phyloP scores from a whole-genome alignment of 495 filamentous ascomycete species.

The Penicillium robsamsonii region DNA sequence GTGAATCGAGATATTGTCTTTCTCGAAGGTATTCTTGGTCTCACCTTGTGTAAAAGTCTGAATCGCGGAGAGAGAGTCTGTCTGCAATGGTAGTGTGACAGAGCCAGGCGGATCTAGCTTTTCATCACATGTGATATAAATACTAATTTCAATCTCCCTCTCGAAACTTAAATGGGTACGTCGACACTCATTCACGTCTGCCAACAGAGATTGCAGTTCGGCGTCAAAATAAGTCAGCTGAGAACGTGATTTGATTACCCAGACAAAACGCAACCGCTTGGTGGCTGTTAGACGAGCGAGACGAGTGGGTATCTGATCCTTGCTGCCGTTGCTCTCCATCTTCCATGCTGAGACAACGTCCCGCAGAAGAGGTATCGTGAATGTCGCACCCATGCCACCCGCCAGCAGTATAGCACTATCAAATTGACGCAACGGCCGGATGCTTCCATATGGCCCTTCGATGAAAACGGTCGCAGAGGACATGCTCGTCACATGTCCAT shows the following conservation, averaged over 20 bases:
- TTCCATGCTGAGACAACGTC: conserved; percentile 47
- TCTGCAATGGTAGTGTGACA: not conserved
- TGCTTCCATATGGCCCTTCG: conserved; percentile 54
- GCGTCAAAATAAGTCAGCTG: conserved; percentile 69
- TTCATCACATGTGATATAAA: conserved; percentile 63
- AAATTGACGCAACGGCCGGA: conserved; percentile 51
- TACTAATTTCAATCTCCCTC: conserved; percentile 50
- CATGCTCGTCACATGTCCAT: not conserved
- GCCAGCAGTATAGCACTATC: conserved; percentile 63
- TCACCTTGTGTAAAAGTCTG: not conserved
- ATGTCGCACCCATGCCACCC: conserved; percentile 56
- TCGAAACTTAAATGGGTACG: conserved; percentile 29
- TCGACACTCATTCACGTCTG: conserved; percentile 44
- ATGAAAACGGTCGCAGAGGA: conserved; percentile 30
- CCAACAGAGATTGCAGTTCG: conserved; percentile 56
- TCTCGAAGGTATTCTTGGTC: conserved; percentile 8
- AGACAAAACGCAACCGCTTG: conserved; percentile 65
- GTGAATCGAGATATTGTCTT: conserved; percentile 24
- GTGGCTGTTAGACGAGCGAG: conserved; percentile 45
- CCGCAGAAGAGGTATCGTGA: conserved; percentile 52
- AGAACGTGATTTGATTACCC: conserved; percentile 66
- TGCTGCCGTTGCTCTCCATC: conserved; percentile 12
- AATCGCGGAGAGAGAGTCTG: not conserved
- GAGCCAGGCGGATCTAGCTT: conserved; percentile 27
- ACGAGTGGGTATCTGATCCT: not conserved